Conservation (phyloP, 176 grass and related monocot genomes). For the Triticum dicoccoides region DNA sequence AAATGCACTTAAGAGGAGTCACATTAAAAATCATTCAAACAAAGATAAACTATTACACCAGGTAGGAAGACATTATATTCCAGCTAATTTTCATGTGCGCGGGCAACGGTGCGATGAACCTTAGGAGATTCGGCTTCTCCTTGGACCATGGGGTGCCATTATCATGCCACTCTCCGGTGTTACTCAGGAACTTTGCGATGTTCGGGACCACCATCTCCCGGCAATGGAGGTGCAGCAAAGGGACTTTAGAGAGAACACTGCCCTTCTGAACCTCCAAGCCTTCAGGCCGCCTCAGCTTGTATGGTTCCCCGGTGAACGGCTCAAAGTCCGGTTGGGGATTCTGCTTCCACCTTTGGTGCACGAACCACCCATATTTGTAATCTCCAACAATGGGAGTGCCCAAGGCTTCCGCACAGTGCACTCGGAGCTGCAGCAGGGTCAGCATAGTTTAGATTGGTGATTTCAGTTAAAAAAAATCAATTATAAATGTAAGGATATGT, state of each 20-base stretch:
- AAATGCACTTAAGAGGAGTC: neutral
- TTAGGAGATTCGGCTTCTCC: constrained; percentile 55
- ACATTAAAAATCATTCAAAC: neutral
- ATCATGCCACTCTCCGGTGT: constrained; percentile 49
- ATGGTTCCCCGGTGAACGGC: constrained; percentile 54
- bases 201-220: constrained; percentile 88
- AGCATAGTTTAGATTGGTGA: neutral
- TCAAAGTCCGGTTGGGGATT: constrained; percentile 60
- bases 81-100: constrained; percentile 83
- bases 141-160: constrained; percentile 45
- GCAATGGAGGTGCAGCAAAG: constrained; percentile 80
- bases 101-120: constrained; percentile 64
- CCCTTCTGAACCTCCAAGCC: constrained; percentile 81
- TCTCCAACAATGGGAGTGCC: constrained; percentile 85
- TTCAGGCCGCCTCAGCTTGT: constrained; percentile 68
- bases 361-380: constrained; percentile 88
- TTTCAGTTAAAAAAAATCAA: neutral
- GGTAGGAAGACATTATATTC: constrained; percentile 82
- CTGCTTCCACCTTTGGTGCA: constrained; percentile 80
- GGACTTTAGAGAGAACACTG: constrained; percentile 79
- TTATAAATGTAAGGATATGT: neutral
- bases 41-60: constrained; percentile 35
- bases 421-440: constrained; percentile 53
- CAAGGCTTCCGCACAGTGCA: constrained; percentile 81
- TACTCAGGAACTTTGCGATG: constrained; percentile 63